Percentiles rank a stretch among this genome's conserved stretches.
Conservation (phyloP, 192 early-diverging fungal species). For the Paraglomus brasilianum region DNA sequence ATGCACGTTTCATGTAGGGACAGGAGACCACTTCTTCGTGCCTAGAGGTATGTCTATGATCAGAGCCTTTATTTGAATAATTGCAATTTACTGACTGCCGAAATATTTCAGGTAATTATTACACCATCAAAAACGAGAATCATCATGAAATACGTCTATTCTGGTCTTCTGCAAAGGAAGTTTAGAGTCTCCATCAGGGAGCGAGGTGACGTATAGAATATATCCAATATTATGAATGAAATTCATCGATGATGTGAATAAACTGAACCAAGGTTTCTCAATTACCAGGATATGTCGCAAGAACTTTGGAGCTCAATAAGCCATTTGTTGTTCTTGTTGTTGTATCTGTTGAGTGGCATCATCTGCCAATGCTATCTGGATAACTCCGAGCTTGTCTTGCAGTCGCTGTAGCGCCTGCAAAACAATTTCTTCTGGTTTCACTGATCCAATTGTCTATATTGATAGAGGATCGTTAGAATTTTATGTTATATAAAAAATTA, state of each 20-base stretch:
- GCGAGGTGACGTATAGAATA: too few species aligned
- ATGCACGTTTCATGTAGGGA: conserved; percentile 41
- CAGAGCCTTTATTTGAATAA: background rate
- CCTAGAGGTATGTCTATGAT: conserved; percentile 44
- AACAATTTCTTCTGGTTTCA: conserved; percentile 72
- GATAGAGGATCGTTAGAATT: background rate
- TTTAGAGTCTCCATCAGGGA: too few species aligned
- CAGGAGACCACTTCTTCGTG: conserved; percentile 48
- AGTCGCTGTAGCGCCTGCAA: conserved; percentile 66
- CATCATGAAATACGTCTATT: background rate
- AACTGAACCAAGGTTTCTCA: too few species aligned
- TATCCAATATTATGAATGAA: too few species aligned
- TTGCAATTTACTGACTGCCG: background rate
- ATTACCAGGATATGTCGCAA: too few species aligned
- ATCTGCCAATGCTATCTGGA: conserved; percentile 59
- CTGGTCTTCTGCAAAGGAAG: too few species aligned
- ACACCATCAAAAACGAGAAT: background rate
- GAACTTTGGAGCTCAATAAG: too few species aligned
- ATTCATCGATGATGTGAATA: too few species aligned
- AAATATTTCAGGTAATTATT: conserved; percentile 9
- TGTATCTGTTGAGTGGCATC: too few species aligned
- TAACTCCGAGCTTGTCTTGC: conserved; percentile 69
- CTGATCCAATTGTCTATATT: conserved; percentile 65
- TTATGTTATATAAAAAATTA: too few species aligned
- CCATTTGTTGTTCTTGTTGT: too few species aligned